These are phyloP conservation scores for Oryza coarctata DNA, from an alignment of 176 grass and related monocot species.

Conservation along the genomic window DNA sequence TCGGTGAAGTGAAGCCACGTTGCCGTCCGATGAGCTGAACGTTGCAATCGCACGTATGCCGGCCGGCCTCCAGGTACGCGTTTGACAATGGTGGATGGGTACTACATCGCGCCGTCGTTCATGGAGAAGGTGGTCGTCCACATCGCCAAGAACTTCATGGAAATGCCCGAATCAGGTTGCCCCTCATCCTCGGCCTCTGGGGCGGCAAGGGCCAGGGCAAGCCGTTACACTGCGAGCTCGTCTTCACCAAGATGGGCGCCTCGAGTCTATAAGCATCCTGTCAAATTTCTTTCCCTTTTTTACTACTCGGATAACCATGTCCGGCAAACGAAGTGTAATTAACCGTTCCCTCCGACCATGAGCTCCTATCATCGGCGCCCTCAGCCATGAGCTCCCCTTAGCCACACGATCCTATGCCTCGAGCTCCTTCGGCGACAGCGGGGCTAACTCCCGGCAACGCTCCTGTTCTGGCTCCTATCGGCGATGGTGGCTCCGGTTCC, in stretches of 20 bases:
- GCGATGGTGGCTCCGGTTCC: too few relatives aligned
- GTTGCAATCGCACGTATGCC: too few relatives aligned
- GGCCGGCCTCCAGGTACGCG: slow-evolving; percentile 14
- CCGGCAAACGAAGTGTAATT: too few relatives aligned
- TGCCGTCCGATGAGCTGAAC: not conserved
- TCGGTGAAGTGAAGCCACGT: too few relatives aligned
- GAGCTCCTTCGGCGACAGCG: too few relatives aligned
- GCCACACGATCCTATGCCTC: too few relatives aligned
- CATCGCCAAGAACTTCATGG: slow-evolving; percentile 80
- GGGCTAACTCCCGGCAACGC: too few relatives aligned
- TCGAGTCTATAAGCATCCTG: slow-evolving; percentile 18
- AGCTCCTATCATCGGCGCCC: too few relatives aligned
- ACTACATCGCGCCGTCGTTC: slow-evolving; percentile 68
- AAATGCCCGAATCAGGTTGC: slow-evolving; percentile 65
- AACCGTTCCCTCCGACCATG: too few relatives aligned
- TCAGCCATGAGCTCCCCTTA: too few relatives aligned
- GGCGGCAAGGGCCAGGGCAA: slow-evolving; percentile 80
- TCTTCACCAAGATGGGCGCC: slow-evolving; percentile 74
- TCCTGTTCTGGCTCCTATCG: too few relatives aligned
- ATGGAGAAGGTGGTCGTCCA: slow-evolving; percentile 78
- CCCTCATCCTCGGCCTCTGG: slow-evolving; percentile 67
- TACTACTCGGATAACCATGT: not conserved
- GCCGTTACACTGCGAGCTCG: slow-evolving; percentile 76
- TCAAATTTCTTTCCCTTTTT: too few relatives aligned
- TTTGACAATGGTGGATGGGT: slow-evolving; percentile 60